A percentile compares a stretch with the other conserved stretches of the same genome.
Evolutionary conservation across 495 filamentous ascomycete genomes (phyloP).

Genomic region (Penicillium bialowiezense): DNA sequence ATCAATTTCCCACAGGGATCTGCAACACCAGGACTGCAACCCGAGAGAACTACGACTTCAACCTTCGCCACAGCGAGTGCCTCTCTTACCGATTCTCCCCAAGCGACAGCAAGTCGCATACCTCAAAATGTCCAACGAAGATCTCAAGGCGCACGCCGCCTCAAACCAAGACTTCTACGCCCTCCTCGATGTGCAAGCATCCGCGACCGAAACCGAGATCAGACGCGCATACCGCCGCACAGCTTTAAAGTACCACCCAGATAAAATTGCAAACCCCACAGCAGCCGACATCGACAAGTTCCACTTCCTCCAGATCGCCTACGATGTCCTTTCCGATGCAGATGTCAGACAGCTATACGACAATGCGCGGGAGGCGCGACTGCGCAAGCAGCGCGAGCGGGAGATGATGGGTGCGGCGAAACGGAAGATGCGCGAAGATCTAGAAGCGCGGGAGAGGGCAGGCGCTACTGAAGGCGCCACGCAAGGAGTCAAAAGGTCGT

Average conservation of each 20-base stretch:
- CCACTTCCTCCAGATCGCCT: slow-evolving; percentile 67
- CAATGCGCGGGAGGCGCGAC: slow-evolving; percentile 59
- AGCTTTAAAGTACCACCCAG: slow-evolving; percentile 87
- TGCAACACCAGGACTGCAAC: background rate
- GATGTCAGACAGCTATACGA: slow-evolving; percentile 64
- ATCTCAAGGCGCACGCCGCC: slow-evolving; percentile 54
- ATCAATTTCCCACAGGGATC: background rate
- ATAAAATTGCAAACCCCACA: slow-evolving; percentile 63
- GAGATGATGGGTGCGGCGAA: slow-evolving; percentile 65
- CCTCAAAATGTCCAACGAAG: slow-evolving; percentile 41
- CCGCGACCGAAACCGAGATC: slow-evolving; percentile 67
- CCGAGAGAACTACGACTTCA: background rate
- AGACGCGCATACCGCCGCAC: slow-evolving; percentile 85
- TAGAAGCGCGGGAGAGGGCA: slow-evolving; percentile 60
- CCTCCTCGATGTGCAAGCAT: slow-evolving; percentile 65
- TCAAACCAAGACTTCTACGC: slow-evolving; percentile 79
- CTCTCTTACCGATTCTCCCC: background rate
- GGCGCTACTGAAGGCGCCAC: slow-evolving; percentile 27
- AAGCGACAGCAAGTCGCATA: slow-evolving; percentile 2
- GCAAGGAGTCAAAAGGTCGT: slow-evolving; percentile 46
- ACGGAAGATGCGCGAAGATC: slow-evolving; percentile 71
- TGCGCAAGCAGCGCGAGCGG: slow-evolving; percentile 59
- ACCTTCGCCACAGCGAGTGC: background rate
- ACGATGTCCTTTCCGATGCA: slow-evolving; percentile 67
- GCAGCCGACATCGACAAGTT: slow-evolving; percentile 65